Percentiles rank a stretch among this genome's conserved stretches.
phyloP scores from a whole-genome alignment of 805 yeast species.

The Komagataella ulmi region DNA sequence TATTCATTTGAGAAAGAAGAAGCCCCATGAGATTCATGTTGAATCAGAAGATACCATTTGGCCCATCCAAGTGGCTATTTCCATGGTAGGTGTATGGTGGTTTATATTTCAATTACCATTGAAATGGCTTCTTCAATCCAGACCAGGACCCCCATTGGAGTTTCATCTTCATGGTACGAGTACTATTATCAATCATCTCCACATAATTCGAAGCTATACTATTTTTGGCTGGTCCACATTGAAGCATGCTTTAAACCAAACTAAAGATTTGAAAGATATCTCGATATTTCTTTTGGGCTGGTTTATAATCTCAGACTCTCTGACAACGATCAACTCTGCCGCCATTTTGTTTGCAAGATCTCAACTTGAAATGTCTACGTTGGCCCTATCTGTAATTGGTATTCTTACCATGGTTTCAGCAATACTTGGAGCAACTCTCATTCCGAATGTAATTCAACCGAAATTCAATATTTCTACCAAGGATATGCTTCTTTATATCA shows the following conservation, averaged over 20 bases:
- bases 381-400: conserved; percentile 52
- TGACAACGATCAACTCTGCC: conserved; percentile 69
- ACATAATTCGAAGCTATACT: conserved; percentile 20
- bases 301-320: conserved; percentile 65
- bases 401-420: conserved; percentile 56
- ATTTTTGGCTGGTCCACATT: conserved; percentile 53
- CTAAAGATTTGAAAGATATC: conserved; percentile 48
- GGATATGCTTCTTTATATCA: conserved; percentile 33
- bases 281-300: conserved; percentile 56
- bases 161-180: conserved; percentile 10
- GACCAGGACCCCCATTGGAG: conserved; percentile 20
- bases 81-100: conserved; percentile 72
- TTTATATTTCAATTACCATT: conserved; percentile 55
- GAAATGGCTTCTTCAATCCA: conserved; percentile 27
- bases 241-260: conserved; percentile 41
- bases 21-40: not conserved
- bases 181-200: conserved; percentile 4
- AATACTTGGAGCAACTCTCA: conserved; percentile 46
- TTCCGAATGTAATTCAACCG: conserved; percentile 31
- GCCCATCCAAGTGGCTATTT: conserved; percentile 45
- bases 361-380: conserved; percentile 54
- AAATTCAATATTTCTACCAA: conserved; percentile 29
- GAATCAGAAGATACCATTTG: conserved; percentile 10
- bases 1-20: conserved; percentile 8
- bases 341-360: conserved; percentile 68